Percentiles rank a stretch among this genome's conserved stretches.
Conservation (phyloP, 352 stramenopile species). For the Globisporangium cystogenes region DNA sequence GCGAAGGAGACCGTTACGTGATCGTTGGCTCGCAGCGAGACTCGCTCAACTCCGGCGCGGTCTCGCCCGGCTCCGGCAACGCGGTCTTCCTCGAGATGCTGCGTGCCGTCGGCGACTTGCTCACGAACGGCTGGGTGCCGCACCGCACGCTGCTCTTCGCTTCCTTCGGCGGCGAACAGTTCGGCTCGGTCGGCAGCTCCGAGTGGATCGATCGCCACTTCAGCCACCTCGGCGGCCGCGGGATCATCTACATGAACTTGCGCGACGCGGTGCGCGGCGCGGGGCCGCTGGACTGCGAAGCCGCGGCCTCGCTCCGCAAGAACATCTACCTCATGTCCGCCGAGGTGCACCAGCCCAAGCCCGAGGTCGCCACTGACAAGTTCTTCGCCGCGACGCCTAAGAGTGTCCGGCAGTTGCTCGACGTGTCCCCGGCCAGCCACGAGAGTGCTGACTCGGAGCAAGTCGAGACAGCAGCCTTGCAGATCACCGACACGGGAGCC, state of each 20-base stretch:
- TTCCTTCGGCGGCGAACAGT: conserved; percentile 76
- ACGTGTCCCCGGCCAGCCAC: background rate
- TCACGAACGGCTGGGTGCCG: conserved; percentile 69
- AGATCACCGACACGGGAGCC: background rate
- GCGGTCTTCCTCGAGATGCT: conserved; percentile 74
- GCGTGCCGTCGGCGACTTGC: conserved; percentile 45
- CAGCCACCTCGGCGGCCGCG: conserved; percentile 51
- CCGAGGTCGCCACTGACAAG: conserved; percentile 29
- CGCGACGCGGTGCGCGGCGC: conserved; percentile 65
- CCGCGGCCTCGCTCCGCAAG: conserved; percentile 63
- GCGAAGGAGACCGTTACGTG: conserved; percentile 73
- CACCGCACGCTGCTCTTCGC: conserved; percentile 73
- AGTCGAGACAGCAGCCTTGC: background rate
- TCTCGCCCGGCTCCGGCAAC: conserved; percentile 63
- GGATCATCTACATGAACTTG: conserved; percentile 71
- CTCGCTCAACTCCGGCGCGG: conserved; percentile 60
- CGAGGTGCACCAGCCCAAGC: conserved; percentile 61
- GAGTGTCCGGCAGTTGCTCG: background rate
- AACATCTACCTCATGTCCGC: conserved; percentile 72
- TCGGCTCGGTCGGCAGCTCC: conserved; percentile 70
- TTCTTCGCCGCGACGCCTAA: conserved; percentile 30
- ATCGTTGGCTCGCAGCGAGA: conserved; percentile 66
- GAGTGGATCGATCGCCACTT: conserved; percentile 81
- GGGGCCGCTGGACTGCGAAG: conserved; percentile 59
- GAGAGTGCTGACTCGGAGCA: background rate